phyloP scores from a whole-genome alignment of 192 early-diverging fungal genomes.

The Borealophlyctis nickersoniae region DNA sequence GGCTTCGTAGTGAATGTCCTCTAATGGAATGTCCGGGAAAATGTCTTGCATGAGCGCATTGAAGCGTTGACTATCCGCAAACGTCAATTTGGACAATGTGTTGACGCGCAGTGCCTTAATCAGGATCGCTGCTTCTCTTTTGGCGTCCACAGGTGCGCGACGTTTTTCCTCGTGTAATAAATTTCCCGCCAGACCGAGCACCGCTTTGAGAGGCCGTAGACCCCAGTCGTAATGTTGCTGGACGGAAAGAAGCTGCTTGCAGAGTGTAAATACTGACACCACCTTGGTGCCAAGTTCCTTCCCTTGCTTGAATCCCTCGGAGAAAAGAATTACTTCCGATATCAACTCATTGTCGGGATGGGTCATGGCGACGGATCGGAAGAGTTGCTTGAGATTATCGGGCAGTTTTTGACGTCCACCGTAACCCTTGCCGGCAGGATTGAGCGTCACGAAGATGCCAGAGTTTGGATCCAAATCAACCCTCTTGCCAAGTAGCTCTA shows the following conservation, averaged over 20 bases:
- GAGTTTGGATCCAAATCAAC: conserved; percentile 53
- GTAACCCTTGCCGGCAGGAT: conserved; percentile 61
- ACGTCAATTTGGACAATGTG: conserved; percentile 57
- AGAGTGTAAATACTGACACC: conserved; percentile 53
- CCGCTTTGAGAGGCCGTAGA: conserved; percentile 52
- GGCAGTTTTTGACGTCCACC: conserved; percentile 61
- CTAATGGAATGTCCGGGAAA: conserved; percentile 44
- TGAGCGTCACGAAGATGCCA: conserved; percentile 60
- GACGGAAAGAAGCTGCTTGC: conserved; percentile 50
- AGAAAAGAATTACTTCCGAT: conserved; percentile 56
- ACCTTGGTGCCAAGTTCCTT: conserved; percentile 56
- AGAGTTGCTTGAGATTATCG: conserved; percentile 61
- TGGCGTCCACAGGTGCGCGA: conserved; percentile 12
- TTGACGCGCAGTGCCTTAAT: conserved; percentile 56
- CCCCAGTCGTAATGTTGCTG: conserved; percentile 65
- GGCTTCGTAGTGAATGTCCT: conserved; percentile 50
- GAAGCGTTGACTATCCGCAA: conserved; percentile 44
- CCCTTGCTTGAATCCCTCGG: conserved; percentile 56
- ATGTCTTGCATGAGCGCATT: conserved; percentile 52
- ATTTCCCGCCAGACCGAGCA: conserved; percentile 47
- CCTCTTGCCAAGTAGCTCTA: conserved; percentile 42
- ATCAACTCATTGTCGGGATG: conserved; percentile 61
- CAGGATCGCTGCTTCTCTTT: conserved; percentile 39
- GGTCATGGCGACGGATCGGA: conserved; percentile 61
- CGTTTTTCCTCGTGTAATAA: conserved; percentile 44